Base-by-base conservation (phyloP, 2,329 filamentous ascomycete genomes). In the Polytolypa hystricis region DNA sequence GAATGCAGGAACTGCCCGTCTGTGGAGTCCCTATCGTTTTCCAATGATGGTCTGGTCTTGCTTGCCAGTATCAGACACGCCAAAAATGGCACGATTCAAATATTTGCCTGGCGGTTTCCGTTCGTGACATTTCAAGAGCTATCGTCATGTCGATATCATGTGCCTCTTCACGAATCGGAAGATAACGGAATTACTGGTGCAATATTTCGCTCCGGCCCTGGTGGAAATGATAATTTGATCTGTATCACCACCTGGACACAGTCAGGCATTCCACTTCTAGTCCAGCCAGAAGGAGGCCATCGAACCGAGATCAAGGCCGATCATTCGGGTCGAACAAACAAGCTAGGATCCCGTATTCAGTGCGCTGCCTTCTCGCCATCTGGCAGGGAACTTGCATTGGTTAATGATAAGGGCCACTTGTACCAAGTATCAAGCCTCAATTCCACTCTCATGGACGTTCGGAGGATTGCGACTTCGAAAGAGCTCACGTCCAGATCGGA, bases 181-280 rank as follows among this genome's bases (percentile, higher is more conserved):
- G 61, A 64, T 36, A 58, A 59, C 28, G 61, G 61, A 0, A 43
- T 63, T 2, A 57, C 60, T 0, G 49, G 58, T 0, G 58, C 55
- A 2, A 48, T 61, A n/a, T 58, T 57, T 33, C 52, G 58, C 7
- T 51, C 56, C 1, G 54, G 51, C 4, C 31, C 40, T 9, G 49
- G 54, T 4, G 54, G 49, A 3, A 57, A 59, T 20, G 59, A 61
- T 10, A 49, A 56, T 27, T 36, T 64, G 11, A 42, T 65, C 4
- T 63, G 60, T 34, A 48, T 65, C 11, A 58, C 54, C 1, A 64
- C 61, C 0, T 65, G 61, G 61, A 65, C 61, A 2, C 61, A 64
- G 40, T 63, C 59, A 1, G 61, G 61, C 2, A 48, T 49, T n/a
- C 61, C 61, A 0, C 42, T 64, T 4, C 47, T 65, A 2, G 49